Conservation (phyloP, 2,329 filamentous ascomycete species). For the Fusarium tanahbumbuense region DNA sequence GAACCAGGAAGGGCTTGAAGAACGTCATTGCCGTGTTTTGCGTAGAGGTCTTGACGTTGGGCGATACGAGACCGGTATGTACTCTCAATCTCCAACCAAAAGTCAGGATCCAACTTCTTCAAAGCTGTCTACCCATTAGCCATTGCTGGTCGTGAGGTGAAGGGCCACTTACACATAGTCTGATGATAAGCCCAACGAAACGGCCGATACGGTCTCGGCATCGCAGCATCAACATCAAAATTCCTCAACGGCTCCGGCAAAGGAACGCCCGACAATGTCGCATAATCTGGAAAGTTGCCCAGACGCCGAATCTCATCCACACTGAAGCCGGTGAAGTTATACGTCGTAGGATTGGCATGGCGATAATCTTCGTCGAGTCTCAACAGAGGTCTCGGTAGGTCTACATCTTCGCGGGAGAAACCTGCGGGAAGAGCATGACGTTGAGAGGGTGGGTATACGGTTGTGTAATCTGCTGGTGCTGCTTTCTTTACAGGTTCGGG, state of each 20-base stretch:
- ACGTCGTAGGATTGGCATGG: slow-evolving; percentile 53
- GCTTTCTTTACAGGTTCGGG: slow-evolving; percentile 32
- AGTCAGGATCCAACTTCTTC: slow-evolving; percentile 81
- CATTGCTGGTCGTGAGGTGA: fast-evolving
- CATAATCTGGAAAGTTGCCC: slow-evolving; percentile 84
- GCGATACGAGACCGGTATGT: slow-evolving; percentile 75
- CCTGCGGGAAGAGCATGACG: slow-evolving; percentile 22
- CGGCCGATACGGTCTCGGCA: slow-evolving; percentile 81
- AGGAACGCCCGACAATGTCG: slow-evolving; percentile 78
- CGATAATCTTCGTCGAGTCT: slow-evolving; percentile 52
- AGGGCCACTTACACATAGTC: slow-evolving; percentile 77
- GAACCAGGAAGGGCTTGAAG: slow-evolving; percentile 78
- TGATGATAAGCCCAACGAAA: slow-evolving; percentile 89
- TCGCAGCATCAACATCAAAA: slow-evolving; percentile 76
- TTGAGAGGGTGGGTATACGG: slow-evolving; percentile 46
- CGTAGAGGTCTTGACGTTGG: slow-evolving; percentile 74
- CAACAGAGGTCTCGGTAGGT: slow-evolving; percentile 45
- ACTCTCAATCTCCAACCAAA: slow-evolving; percentile 89
- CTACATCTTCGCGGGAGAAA: slow-evolving; percentile 2
- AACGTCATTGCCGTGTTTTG: slow-evolving; percentile 71
- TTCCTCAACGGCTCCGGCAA: slow-evolving; percentile 70
- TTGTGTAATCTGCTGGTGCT: slow-evolving; percentile 40
- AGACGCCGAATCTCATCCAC: slow-evolving; percentile 75
- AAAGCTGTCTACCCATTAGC: slow-evolving; percentile 67
- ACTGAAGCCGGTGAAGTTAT: slow-evolving; percentile 76